Percentiles rank a stretch among this genome's conserved stretches.
Conservation (phyloP, 257 asterid species). For the Oldenlandia corymbosa region DNA sequence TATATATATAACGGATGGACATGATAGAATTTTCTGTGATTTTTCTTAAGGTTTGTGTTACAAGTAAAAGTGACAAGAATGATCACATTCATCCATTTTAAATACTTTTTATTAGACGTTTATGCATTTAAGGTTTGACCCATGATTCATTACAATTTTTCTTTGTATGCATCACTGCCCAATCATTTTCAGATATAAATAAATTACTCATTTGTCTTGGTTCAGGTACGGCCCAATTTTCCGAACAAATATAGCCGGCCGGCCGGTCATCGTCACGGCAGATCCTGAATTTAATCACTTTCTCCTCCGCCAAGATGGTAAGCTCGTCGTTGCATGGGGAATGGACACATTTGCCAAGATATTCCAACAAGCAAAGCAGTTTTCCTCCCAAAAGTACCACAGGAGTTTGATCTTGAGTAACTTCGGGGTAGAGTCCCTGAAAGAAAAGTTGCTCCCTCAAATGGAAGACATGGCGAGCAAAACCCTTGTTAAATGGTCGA, state of each 20-base stretch:
- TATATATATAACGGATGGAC: no score
- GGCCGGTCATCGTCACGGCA: slow-evolving; percentile 58
- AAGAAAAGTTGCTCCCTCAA: slow-evolving; percentile 45
- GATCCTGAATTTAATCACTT: slow-evolving; percentile 63
- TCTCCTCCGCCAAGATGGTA: slow-evolving; percentile 63
- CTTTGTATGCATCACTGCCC: no score
- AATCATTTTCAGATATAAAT: no score
- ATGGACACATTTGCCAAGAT: slow-evolving; percentile 72
- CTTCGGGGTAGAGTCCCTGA: slow-evolving; percentile 59
- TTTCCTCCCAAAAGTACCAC: slow-evolving; percentile 50
- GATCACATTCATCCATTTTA: no score
- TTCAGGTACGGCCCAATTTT: slow-evolving; percentile 61
- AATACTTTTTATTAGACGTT: no score
- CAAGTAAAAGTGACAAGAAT: no score
- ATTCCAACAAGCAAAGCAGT: slow-evolving; percentile 56
- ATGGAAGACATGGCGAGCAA: slow-evolving; percentile 38
- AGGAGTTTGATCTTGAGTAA: slow-evolving; percentile 51
- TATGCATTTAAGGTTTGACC: no score
- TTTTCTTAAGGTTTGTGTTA: no score
- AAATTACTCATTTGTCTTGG: no score
- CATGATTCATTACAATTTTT: no score
- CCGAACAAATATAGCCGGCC: slow-evolving; percentile 62
- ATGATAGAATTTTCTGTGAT: no score
- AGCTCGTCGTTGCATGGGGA: slow-evolving; percentile 68
- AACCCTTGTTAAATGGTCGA: slow-evolving; percentile 51